Evolutionary conservation across 2,329 filamentous ascomycete genomes (phyloP).

Genomic region (Macrophomina pseudophaseolina): DNA sequence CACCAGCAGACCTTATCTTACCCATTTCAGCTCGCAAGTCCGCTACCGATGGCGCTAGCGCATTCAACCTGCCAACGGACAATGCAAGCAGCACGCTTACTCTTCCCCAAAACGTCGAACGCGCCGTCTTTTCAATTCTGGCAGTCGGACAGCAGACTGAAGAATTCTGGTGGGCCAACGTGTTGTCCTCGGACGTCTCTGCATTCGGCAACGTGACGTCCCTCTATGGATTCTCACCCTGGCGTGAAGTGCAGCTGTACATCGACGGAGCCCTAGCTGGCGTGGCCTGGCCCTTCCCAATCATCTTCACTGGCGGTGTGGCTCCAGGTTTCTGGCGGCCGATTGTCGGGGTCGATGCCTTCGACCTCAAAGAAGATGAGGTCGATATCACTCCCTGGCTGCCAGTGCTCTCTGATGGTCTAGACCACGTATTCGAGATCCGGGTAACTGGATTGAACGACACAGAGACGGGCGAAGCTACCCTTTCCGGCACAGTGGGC

Average conservation of each 20-base stretch:
- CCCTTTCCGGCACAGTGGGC: slow-evolving; percentile 62
- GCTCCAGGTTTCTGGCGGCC: slow-evolving; percentile 78
- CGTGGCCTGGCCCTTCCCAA: slow-evolving; percentile 79
- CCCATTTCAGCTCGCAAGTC: slow-evolving; percentile 65
- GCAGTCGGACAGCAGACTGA: slow-evolving; percentile 77
- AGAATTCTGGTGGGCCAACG: slow-evolving; percentile 87
- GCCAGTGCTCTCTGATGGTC: slow-evolving; percentile 69
- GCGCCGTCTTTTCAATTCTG: slow-evolving; percentile 76
- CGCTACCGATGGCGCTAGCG: slow-evolving; percentile 61
- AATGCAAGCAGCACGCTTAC: slow-evolving; percentile 63
- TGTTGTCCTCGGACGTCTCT: slow-evolving; percentile 64
- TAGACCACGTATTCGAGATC: slow-evolving; percentile 70
- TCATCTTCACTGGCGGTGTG: slow-evolving; percentile 82
- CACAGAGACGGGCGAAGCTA: slow-evolving; percentile 41
- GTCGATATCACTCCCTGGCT: slow-evolving; percentile 83
- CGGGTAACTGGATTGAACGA: slow-evolving; percentile 69
- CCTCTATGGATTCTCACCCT: slow-evolving; percentile 72
- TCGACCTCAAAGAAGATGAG: slow-evolving; percentile 78
- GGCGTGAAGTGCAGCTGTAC: slow-evolving; percentile 76
- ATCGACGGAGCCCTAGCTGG: slow-evolving; percentile 77
- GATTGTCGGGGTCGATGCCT: slow-evolving; percentile 77
- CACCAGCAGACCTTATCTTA: slow-evolving; percentile 67
- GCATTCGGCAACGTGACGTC: slow-evolving; percentile 64
- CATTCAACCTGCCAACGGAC: slow-evolving; percentile 69
- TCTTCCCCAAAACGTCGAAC: slow-evolving; percentile 70